Percentiles rank a stretch among this genome's conserved stretches.
These are phyloP conservation scores for Pleurotus platypus DNA, from an alignment of 768 basidiomycete genomes.

Conservation along the genomic window DNA sequence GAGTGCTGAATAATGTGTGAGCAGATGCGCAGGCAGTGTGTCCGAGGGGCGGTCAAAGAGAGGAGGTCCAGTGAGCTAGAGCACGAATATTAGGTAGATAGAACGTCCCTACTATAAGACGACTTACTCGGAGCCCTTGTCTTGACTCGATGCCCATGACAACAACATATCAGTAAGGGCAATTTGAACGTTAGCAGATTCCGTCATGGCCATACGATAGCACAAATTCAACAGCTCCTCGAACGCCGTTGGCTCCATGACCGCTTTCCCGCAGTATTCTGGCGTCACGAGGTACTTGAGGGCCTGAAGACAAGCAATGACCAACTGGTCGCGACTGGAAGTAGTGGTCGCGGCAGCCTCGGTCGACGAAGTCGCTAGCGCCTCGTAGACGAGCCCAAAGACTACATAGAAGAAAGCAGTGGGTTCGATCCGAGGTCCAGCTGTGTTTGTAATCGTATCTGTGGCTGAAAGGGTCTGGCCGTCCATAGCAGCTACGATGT, in stretches of 20 bases:
- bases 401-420: slow-evolving; percentile 82
- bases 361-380: slow-evolving; percentile 63
- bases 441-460: slow-evolving; percentile 19
- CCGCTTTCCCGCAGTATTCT: slow-evolving; percentile 75
- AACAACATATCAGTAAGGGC: slow-evolving; percentile 70
- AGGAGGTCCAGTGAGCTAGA: slow-evolving; percentile 30
- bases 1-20: slow-evolving; percentile 75
- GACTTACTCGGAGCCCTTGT: slow-evolving; percentile 10
- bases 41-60: slow-evolving; percentile 40
- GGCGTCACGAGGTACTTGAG: slow-evolving; percentile 78
- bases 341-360: slow-evolving; percentile 43
- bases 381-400: slow-evolving; percentile 94
- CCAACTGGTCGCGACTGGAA: slow-evolving; percentile 39
- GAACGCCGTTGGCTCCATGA: slow-evolving; percentile 79
- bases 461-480: slow-evolving; percentile 45
- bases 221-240: slow-evolving; percentile 87
- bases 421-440: slow-evolving; percentile 51
- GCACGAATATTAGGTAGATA: not conserved
- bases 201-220: slow-evolving; percentile 88
- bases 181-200: slow-evolving; percentile 66
- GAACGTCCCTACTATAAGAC: slow-evolving; percentile 13
- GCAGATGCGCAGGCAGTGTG: slow-evolving; percentile 81
- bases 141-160: slow-evolving; percentile 48
- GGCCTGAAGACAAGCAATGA: slow-evolving; percentile 67
- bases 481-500: slow-evolving; percentile 78